Evolutionary conservation across 441 rosid species (phyloP).

Genomic region (Jatropha podagrica): DNA sequence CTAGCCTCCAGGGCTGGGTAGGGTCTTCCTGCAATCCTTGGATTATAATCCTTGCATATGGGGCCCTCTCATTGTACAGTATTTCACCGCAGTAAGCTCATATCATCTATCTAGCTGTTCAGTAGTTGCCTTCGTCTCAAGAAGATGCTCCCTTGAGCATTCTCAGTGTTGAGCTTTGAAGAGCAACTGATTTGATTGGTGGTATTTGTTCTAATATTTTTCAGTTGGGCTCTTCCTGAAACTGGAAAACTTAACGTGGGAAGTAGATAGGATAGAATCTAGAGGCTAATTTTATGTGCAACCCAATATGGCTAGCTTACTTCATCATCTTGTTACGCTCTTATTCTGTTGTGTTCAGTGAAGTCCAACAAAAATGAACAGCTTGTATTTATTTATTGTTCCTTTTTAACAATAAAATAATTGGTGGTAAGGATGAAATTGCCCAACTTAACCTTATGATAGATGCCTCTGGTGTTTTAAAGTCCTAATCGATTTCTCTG

Average conservation of each 20-base stretch:
- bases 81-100: constrained; percentile 27
- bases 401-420: neutral
- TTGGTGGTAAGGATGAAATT: neutral
- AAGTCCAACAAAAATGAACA: neutral
- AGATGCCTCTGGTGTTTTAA: too few species aligned
- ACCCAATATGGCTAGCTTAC: neutral
- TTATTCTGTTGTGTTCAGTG: neutral
- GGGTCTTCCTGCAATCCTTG: constrained; percentile 3
- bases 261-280: constrained; percentile 8
- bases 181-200: neutral
- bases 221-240: neutral
- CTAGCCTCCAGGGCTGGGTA: constrained; percentile 13
- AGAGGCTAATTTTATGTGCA: neutral
- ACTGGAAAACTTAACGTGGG: neutral
- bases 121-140: neutral
- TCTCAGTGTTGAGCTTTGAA: neutral
- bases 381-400: constrained; percentile 5
- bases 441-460: neutral
- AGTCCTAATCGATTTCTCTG: too few species aligned
- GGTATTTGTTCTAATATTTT: neutral
- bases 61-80: constrained; percentile 24
- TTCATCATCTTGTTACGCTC: neutral
- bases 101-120: neutral
- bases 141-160: neutral
- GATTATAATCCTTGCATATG: constrained; percentile 17